These are phyloP conservation scores for Raffaelea albimanens DNA, from an alignment of 2,329 filamentous ascomycete species.

Conservation along the genomic window DNA sequence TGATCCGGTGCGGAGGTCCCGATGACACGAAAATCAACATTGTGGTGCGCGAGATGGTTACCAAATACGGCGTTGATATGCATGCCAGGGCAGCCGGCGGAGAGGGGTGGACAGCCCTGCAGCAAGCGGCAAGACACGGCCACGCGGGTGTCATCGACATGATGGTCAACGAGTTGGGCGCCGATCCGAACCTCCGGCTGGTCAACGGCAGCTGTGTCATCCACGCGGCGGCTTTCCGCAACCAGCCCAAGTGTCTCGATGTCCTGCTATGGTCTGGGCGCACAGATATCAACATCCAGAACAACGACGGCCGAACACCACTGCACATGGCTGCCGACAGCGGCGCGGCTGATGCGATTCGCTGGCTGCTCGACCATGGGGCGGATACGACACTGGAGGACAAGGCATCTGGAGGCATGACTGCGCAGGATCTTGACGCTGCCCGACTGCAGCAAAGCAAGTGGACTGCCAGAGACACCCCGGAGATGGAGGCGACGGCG, in stretches of 20 bases:
- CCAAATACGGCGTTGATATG: not conserved
- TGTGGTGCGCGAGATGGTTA: not conserved
- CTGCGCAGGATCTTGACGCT: conserved; percentile 4
- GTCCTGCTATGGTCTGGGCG: not conserved
- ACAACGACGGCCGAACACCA: not conserved
- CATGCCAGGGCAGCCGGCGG: not conserved
- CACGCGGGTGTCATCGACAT: not conserved
- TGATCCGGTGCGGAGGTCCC: not conserved
- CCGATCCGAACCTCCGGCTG: not conserved
- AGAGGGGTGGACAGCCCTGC: not conserved
- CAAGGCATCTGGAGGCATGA: not conserved
- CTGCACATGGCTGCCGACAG: not conserved
- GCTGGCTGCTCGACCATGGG: not conserved
- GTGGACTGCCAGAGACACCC: not conserved
- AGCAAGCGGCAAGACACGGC: not conserved
- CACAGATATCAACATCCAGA: not conserved
- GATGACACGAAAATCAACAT: not conserved
- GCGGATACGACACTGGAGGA: not conserved
- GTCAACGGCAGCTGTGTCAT: not conserved
- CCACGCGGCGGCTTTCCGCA: not conserved
- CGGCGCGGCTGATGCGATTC: not conserved
- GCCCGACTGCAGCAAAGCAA: not conserved
- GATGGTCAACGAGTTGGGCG: not conserved
- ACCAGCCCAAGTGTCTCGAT: not conserved
- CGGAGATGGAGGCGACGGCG: not conserved